These are phyloP conservation scores for Globisporangium echinulatum DNA, from an alignment of 352 stramenopile genomes.

Conservation along the genomic window DNA sequence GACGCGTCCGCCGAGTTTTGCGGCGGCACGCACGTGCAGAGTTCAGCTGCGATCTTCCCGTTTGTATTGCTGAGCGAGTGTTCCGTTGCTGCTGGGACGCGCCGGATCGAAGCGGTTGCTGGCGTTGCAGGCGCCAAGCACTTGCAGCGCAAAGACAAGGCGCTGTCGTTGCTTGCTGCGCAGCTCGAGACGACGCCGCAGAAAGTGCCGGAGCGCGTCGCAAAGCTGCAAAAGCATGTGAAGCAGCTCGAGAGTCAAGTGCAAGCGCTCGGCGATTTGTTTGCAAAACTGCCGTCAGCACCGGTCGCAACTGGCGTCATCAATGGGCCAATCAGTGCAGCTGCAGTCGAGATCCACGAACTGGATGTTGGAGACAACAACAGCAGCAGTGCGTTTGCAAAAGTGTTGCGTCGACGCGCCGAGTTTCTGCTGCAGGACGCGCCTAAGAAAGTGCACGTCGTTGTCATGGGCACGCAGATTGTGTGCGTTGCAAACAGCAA, in stretches of 20 bases:
- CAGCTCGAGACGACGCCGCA: conserved; percentile 55
- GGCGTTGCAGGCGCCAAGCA: conserved; percentile 42
- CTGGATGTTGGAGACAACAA: background rate
- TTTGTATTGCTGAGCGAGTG: conserved; percentile 73
- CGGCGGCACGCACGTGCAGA: conserved; percentile 62
- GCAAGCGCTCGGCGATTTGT: conserved; percentile 43
- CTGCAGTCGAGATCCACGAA: conserved; percentile 31
- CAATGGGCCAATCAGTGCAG: conserved; percentile 6
- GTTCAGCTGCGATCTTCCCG: conserved; percentile 44
- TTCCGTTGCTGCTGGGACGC: conserved; percentile 71
- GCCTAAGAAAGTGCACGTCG: conserved; percentile 31
- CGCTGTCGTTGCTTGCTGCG: conserved; percentile 35
- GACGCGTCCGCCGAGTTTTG: conserved; percentile 65
- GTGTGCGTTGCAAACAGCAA: conserved; percentile 31
- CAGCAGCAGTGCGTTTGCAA: conserved; percentile 29
- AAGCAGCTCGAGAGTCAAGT: conserved; percentile 49
- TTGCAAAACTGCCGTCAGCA: conserved; percentile 33
- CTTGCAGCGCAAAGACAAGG: conserved; percentile 53
- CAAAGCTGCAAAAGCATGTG: conserved; percentile 65
- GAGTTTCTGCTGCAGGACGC: conserved; percentile 39
- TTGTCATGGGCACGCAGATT: conserved; percentile 43
- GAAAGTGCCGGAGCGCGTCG: conserved; percentile 56
- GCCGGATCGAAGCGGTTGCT: conserved; percentile 61
- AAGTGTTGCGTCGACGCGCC: conserved; percentile 53
- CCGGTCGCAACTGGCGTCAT: conserved; percentile 27